Evolutionary conservation across 1,284 basidiomycete species (phyloP), one percentile per base, ranked within the genome.

Genomic region (Ganoderma sinense): DNA sequence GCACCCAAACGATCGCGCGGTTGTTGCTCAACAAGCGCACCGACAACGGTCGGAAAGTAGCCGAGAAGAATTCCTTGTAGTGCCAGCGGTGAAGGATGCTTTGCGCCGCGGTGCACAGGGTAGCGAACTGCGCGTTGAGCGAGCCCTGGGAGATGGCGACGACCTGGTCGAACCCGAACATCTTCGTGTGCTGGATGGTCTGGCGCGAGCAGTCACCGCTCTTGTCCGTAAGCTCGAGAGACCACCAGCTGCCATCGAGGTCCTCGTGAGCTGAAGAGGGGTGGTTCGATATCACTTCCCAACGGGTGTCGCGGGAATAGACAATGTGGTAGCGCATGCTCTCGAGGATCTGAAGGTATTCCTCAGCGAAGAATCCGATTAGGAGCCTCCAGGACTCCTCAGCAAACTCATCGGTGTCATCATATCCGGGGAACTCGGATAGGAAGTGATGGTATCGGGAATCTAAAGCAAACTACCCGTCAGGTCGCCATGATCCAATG

Each of bases 101-200:
- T 26, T 71, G 66, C 23, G 71, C 61, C 2, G 55, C 45, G 61
- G 29, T 63, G 73, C 75, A 78, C 29, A 78, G 68, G 4, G 69
- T 62, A 43, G 71, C 66, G 76, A 79, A 79, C 59, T 78, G 73
- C 4, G 68, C 71, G 68, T 80, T 79, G 72, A 81, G 75, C 2
- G 79, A 76, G 3, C 71, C 71, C 64, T 81, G 78, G 0, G 80
- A 78, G 62, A 82, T 70, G 0, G 79, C 78, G 43, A 70, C 73
- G 71, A 81, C 72, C 64, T 79, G 73, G 71, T 82, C 81, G 74
- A 78, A 81, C 65, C 78, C 78, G 64, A 62, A 66, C 72, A 77
- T 76, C 67, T 75, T 70, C 56, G 74, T 73, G 58, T 70, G 72
- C 72, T 75, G 75, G 14, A 76, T 70, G n/a, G 75, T 74, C 67